phyloP scores from a whole-genome alignment of 2,329 filamentous ascomycete genomes.

The Ophiostoma perfectum region DNA sequence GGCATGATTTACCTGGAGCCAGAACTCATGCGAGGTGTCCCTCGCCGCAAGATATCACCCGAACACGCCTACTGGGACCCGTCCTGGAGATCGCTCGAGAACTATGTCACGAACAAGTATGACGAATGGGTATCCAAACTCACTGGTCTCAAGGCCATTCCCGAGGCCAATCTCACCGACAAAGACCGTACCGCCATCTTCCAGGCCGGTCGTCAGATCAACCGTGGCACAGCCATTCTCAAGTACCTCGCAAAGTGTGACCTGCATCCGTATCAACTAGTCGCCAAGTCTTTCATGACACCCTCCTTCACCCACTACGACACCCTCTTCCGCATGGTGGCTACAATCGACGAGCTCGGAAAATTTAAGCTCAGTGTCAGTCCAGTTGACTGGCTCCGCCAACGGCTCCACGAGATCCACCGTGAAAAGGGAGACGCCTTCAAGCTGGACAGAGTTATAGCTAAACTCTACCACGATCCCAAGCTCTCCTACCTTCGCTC shows the following conservation, averaged over 20 bases:
- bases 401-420: conserved; percentile 50
- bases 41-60: conserved; percentile 46
- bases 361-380: conserved; percentile 50
- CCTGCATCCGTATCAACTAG: conserved; percentile 53
- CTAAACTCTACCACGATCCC: conserved; percentile 52
- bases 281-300: conserved; percentile 48
- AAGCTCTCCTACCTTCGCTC: conserved; percentile 46
- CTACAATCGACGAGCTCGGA: conserved; percentile 49
- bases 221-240: conserved; percentile 49
- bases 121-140: conserved; percentile 47
- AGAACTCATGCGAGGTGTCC: conserved; percentile 48
- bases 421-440: conserved; percentile 42
- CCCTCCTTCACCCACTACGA: conserved; percentile 47
- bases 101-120: conserved; percentile 40
- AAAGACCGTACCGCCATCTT: conserved; percentile 44
- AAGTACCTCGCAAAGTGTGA: conserved; percentile 47
- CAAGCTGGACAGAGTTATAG: conserved; percentile 46
- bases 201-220: conserved; percentile 51
- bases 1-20: conserved; percentile 47
- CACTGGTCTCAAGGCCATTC: conserved; percentile 38
- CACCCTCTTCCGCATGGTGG: conserved; percentile 51
- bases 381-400: conserved; percentile 53
- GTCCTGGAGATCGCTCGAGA: conserved; percentile 45
- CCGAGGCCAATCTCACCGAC: conserved; percentile 30
- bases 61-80: conserved; percentile 52